phyloP scores from a whole-genome alignment of 2,329 filamentous ascomycete species.

The Cladophialophora chaetospira region DNA sequence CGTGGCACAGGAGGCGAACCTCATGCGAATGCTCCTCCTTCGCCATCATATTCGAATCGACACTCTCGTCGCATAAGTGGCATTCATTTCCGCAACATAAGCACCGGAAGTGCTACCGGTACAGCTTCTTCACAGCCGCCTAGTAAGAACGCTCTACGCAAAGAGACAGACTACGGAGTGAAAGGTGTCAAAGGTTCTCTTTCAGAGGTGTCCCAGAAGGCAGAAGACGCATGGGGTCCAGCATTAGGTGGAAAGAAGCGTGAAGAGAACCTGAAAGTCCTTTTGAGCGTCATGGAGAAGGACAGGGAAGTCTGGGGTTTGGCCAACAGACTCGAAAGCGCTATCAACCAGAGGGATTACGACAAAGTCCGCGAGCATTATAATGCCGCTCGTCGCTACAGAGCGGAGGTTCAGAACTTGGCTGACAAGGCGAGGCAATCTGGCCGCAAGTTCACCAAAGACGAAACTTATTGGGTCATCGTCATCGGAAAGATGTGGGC shows the following conservation, averaged over 20 bases:
- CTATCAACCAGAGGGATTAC: conserved; percentile 88
- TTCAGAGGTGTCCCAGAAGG: conserved; percentile 87
- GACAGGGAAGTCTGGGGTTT: conserved; percentile 82
- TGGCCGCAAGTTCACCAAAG: conserved; percentile 65
- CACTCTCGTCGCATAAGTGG: conserved; percentile 66
- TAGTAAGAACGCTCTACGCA: conserved; percentile 86
- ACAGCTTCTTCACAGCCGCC: conserved; percentile 54
- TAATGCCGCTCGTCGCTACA: conserved; percentile 75
- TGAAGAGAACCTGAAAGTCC: conserved; percentile 79
- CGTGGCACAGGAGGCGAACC: conserved; percentile 65
- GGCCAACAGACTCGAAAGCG: conserved; percentile 73
- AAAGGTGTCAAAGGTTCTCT: conserved; percentile 85
- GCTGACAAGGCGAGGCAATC: conserved; percentile 58
- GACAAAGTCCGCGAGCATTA: conserved; percentile 86
- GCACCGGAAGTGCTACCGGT: conserved; percentile 43
- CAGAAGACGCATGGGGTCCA: conserved; percentile 96
- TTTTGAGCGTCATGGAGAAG: conserved; percentile 73
- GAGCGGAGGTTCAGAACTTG: conserved; percentile 73
- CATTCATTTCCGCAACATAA: conserved; percentile 58
- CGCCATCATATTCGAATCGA: conserved; percentile 43
- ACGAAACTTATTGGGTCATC: conserved; percentile 81
- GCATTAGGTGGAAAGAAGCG: conserved; percentile 88
- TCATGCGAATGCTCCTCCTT: conserved; percentile 40
- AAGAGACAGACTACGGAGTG: conserved; percentile 90
- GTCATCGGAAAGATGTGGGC: conserved; percentile 93